Base-by-base conservation (phyloP, 2,329 filamentous ascomycete species). In the Calonectria pauciramosa region DNA sequence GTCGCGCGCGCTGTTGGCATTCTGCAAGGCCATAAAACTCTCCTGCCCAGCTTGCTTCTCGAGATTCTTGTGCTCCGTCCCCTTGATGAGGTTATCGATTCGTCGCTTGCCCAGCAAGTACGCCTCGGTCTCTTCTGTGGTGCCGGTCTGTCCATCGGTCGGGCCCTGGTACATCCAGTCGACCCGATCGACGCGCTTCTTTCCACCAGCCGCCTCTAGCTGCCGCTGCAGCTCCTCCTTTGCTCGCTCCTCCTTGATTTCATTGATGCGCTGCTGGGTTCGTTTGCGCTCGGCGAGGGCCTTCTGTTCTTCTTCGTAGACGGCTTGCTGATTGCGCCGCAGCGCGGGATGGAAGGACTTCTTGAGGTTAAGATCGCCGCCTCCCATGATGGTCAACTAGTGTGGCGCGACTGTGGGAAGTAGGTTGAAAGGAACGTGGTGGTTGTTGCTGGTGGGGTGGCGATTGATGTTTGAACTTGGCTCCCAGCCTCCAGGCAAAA, bases 141-240 rank as follows among this genome's bases (percentile, higher is more conserved):
- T 95, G 36, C 94, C 94, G n/a, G 89, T 88, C 82, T 94, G 93
- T 44, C 95, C 95, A 81, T 91, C 89, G 65, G 93, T 94, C 10
- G 97, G 96, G 1, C 96, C 96, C 80, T 94, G 92, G 86, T 99
- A 99, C 95, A 99, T 98, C 95, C 97, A 99, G 82, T 99, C 97
- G 32, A 99, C 96, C 44, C 96, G 93, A 80, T 96, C 93, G 36
- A 94, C 87, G 68, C 94, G 91, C 82, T 95, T 96, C 80, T 91
- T 92, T 71, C 96, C 96, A 47, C 97, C 97, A 0, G 96, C 94
- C 3, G 94, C 93, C 86, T 98, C 97, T 71, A 98, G 95, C 78
- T 99, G 91, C 68, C 93, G 92, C 85, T 98, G 95, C 1, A 99
- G 91, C 84, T 99, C 96, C 84, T 98, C 95, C 78, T 98, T 94